phyloP scores from a whole-genome alignment of 1,139 yeast genomes.

The Protomyces inouyei region DNA sequence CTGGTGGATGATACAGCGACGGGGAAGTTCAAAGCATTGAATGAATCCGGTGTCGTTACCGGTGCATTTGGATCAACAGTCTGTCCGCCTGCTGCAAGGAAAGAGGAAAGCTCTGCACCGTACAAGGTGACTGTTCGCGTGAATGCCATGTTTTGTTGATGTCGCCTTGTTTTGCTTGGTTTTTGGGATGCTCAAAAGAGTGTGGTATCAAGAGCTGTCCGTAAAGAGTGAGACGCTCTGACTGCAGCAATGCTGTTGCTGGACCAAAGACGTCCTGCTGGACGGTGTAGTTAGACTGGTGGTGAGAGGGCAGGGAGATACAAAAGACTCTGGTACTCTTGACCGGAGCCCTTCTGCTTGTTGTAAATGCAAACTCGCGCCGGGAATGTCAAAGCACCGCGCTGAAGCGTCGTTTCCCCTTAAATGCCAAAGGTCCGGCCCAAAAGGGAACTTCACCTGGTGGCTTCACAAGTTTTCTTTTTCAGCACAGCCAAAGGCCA shows the following conservation, averaged over 20 bases:
- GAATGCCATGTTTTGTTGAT: not conserved
- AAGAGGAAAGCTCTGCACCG: constrained; percentile 20
- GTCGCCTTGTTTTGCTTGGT: not conserved
- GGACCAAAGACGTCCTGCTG: not conserved
- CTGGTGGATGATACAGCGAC: constrained; percentile 1
- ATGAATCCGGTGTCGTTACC: not conserved
- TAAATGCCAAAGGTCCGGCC: not conserved
- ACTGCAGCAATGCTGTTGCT: not conserved
- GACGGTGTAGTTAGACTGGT: not conserved
- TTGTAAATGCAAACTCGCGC: not conserved
- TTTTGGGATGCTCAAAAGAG: constrained; percentile 1
- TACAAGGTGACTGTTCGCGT: constrained; percentile 23
- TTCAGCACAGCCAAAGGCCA: too few relatives aligned
- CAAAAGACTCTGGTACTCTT: not conserved
- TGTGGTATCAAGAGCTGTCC: constrained; percentile 16
- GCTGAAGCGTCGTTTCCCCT: not conserved
- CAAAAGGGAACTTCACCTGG: too few relatives aligned
- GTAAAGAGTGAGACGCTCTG: constrained; percentile 24
- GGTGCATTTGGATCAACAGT: constrained; percentile 15
- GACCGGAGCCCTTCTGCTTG: not conserved
- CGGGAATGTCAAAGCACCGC: not conserved
- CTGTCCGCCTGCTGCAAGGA: constrained; percentile 23
- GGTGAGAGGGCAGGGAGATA: not conserved
- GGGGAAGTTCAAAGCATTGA: not conserved
- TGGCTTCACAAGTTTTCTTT: too few relatives aligned